These are phyloP conservation scores for Corymbia maculata DNA, from an alignment of 345 rosid species.

Conservation along the genomic window DNA sequence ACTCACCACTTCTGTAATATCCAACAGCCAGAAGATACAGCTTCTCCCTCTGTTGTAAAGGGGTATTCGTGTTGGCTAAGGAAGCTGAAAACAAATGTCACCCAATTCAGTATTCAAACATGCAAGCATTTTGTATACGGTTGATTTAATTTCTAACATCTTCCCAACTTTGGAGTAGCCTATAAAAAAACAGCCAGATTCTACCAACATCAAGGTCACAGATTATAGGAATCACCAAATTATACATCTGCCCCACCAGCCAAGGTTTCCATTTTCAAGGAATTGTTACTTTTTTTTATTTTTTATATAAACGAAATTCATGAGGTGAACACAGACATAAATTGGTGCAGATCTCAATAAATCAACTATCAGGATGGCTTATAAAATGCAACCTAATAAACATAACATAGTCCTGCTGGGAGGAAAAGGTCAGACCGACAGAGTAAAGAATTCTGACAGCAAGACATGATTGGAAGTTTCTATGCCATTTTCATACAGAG, in stretches of 20 bases:
- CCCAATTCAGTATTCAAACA: not conserved
- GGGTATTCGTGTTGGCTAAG: constrained; percentile 17
- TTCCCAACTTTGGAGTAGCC: not conserved
- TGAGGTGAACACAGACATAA: not conserved
- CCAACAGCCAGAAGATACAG: constrained; percentile 78
- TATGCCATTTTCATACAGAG: not conserved
- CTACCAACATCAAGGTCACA: not conserved
- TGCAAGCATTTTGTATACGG: not conserved
- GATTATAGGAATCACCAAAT: not conserved
- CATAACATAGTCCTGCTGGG: not conserved
- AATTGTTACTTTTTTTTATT: not conserved
- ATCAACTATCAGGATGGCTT: not conserved
- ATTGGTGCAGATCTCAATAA: not conserved
- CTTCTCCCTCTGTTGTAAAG: constrained; percentile 54
- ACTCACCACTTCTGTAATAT: constrained; percentile 58
- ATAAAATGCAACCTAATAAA: not conserved
- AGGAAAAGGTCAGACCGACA: not conserved
- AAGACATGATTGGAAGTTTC: not conserved
- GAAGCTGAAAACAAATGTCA: constrained; percentile 19
- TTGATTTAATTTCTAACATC: not conserved
- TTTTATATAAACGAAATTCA: not conserved
- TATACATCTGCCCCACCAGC: not conserved
- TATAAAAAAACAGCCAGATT: not conserved
- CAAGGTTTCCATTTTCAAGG: not conserved
- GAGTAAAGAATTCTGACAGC: not conserved